Percentiles rank a stretch among this genome's conserved stretches.
Conservation (phyloP, 2,329 filamentous ascomycete genomes). For the Penicillium sp. region DNA sequence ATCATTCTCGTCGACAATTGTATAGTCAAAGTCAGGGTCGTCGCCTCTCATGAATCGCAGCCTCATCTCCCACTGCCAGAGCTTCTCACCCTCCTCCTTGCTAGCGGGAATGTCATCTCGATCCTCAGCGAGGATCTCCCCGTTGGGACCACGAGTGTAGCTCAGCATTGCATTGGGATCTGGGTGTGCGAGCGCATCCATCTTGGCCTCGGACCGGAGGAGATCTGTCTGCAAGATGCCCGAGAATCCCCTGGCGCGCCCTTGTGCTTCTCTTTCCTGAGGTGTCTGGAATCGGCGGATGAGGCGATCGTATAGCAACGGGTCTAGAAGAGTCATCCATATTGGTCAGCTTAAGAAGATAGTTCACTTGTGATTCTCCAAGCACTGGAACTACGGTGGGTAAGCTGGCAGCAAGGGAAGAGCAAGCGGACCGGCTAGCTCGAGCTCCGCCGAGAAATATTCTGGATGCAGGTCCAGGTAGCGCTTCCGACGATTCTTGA, state of each 20-base stretch:
- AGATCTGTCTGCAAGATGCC: slow-evolving; percentile 76
- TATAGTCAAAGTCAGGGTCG: slow-evolving; percentile 78
- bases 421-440: slow-evolving; percentile 56
- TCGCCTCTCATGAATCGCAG: slow-evolving; percentile 70
- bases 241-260: slow-evolving; percentile 71
- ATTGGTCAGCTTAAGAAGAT: slow-evolving; percentile 28
- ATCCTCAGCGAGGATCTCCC: slow-evolving; percentile 58
- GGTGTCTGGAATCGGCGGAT: slow-evolving; percentile 73
- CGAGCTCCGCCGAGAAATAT: slow-evolving; percentile 66
- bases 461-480: slow-evolving; percentile 70
- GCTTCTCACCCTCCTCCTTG: slow-evolving; percentile 63
- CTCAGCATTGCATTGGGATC: slow-evolving; percentile 51
- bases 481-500: slow-evolving; percentile 73
- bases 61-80: slow-evolving; percentile 71
- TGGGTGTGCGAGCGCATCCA: slow-evolving; percentile 59
- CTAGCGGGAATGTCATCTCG: slow-evolving; percentile 56
- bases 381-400: slow-evolving; percentile 7
- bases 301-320: slow-evolving; percentile 76
- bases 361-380: slow-evolving; percentile 9
- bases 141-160: slow-evolving; percentile 52
- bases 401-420: slow-evolving; percentile 22
- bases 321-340: slow-evolving; percentile 51
- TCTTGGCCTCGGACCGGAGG: slow-evolving; percentile 70
- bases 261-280: slow-evolving; percentile 70
- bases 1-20: slow-evolving; percentile 65